Conservation (phyloP, 805 yeast genomes). For the Jamesozyma jinghongensis region DNA sequence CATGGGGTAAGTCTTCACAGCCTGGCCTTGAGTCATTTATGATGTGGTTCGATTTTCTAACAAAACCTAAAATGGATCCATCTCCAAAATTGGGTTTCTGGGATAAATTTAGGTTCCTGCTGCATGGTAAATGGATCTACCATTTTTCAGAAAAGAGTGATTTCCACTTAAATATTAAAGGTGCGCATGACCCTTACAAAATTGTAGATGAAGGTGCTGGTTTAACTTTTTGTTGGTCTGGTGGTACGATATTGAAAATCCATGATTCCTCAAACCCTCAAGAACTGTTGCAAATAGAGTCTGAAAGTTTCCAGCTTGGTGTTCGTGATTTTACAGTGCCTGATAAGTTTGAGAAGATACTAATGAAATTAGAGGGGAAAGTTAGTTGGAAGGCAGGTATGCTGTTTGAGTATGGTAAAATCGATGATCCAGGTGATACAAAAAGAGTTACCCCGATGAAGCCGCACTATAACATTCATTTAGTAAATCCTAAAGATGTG, state of each 20-base stretch:
- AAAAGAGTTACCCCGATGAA: constrained; percentile 40
- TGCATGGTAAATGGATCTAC: constrained; percentile 46
- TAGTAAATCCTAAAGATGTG: constrained; percentile 48
- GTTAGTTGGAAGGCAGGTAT: constrained; percentile 77
- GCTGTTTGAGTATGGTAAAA: constrained; percentile 55
- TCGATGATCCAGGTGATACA: constrained; percentile 29
- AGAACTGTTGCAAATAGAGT: constrained; percentile 44
- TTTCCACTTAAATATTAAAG: constrained; percentile 53
- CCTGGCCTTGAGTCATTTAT: constrained; percentile 53
- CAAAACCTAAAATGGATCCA: constrained; percentile 62
- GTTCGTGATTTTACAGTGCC: constrained; percentile 37
- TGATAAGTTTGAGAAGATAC: constrained; percentile 34
- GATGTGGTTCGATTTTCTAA: constrained; percentile 56
- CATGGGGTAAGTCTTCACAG: constrained; percentile 58
- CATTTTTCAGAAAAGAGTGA: constrained; percentile 39
- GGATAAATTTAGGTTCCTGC: constrained; percentile 52
- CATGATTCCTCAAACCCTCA: constrained; percentile 43
- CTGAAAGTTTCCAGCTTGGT: constrained; percentile 48
- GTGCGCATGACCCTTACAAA: constrained; percentile 50
- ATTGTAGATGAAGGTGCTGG: constrained; percentile 53
- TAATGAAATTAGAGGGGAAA: constrained; percentile 54
- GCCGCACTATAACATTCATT: constrained; percentile 55
- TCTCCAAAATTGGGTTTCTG: constrained; percentile 59
- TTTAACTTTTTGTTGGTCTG: constrained; percentile 55
- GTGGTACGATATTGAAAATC: constrained; percentile 40